phyloP scores from a whole-genome alignment of 257 asterid species.

The Nicotiana noctiflora region DNA sequence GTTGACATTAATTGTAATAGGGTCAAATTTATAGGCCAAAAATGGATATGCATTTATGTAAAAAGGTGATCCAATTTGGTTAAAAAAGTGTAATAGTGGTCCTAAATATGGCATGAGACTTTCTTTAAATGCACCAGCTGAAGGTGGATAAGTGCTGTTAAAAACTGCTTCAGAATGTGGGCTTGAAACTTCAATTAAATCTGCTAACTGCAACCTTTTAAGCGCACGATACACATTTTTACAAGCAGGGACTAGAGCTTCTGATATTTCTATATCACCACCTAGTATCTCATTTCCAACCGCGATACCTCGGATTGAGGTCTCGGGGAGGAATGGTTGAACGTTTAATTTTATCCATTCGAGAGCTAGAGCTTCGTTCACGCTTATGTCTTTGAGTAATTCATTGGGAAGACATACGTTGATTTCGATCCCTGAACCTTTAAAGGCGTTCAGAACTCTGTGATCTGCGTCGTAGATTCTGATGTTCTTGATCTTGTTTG shows the following conservation, averaged over 20 bases:
- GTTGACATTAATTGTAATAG: conserved; percentile 38
- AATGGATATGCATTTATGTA: conserved; percentile 81
- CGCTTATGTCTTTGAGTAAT: conserved; percentile 36
- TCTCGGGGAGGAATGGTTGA: conserved; percentile 51
- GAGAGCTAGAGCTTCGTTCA: conserved; percentile 37
- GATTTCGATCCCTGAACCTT: conserved; percentile 52
- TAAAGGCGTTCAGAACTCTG: conserved; percentile 39
- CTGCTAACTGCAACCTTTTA: conserved; percentile 19
- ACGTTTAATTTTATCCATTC: conserved; percentile 61
- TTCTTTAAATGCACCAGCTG: conserved; percentile 71
- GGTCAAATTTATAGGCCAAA: conserved; percentile 58
- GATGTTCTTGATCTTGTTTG: conserved; percentile 53
- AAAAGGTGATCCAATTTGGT: conserved; percentile 58
- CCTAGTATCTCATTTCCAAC: conserved; percentile 80
- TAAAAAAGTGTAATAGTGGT: conserved; percentile 57
- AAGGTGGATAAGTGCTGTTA: conserved; percentile 58
- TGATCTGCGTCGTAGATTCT: conserved; percentile 64
- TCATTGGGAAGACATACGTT: conserved; percentile 57
- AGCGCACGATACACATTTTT: conserved; percentile 64
- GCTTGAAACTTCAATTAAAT: conserved; percentile 59
- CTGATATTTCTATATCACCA: conserved; percentile 37
- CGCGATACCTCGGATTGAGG: conserved; percentile 59
- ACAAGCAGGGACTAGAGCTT: conserved; percentile 68
- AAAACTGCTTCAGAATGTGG: conserved; percentile 78
- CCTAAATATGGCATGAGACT: conserved; percentile 59